Evolutionary conservation across 192 early-diverging fungal species (phyloP), one percentile per base, ranked within the genome.

Genomic region (Gamsiella multidivaricata): DNA sequence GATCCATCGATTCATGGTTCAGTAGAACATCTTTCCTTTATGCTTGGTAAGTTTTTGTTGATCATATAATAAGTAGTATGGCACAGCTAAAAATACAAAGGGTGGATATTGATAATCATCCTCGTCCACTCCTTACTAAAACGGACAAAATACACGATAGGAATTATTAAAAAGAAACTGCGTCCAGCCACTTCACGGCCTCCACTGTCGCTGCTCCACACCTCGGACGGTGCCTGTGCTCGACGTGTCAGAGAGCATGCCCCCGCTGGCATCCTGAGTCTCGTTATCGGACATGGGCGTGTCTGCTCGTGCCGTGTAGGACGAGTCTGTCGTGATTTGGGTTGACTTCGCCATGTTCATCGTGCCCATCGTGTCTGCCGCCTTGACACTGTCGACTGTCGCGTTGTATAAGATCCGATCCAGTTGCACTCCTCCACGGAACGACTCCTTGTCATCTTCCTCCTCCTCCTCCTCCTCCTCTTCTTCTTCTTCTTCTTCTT

Each of bases 321-420:
- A 62, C n/a, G 61, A 62, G 20, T 33, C 61, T n/a, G n/a, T 49
- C 46, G 46, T 49, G 52, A 28, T 54, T 9, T 34, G 28, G n/a
- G n/a, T n/a, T n/a, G n/a, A n/a, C n/a, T n/a, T n/a, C n/a, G n/a
- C n/a, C n/a, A n/a, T n/a, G n/a, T n/a, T n/a, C 12, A 14, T 45
- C 0, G 41, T 29, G 26, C 45, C 57, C 41, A 45, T 28, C 23
- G 41, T 60, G 23, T 10, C 57, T 3, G 37, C 54, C 26, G 64
- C 56, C 8, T 33, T 39, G 7, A 39, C 37, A 39, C 23, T 60
- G 23, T 23, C 57, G 10, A 31, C 54, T 17, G 64, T 66, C 2
- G 32, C 22, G 32, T 56, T 29, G 17, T 52, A 66, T 33, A 20
- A 20, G 10, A 55, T 36, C 23, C 63, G 18, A 28, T 66, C 65